phyloP scores from a whole-genome alignment of 768 basidiomycete species.

The Omphalotus guepiniiformis region DNA sequence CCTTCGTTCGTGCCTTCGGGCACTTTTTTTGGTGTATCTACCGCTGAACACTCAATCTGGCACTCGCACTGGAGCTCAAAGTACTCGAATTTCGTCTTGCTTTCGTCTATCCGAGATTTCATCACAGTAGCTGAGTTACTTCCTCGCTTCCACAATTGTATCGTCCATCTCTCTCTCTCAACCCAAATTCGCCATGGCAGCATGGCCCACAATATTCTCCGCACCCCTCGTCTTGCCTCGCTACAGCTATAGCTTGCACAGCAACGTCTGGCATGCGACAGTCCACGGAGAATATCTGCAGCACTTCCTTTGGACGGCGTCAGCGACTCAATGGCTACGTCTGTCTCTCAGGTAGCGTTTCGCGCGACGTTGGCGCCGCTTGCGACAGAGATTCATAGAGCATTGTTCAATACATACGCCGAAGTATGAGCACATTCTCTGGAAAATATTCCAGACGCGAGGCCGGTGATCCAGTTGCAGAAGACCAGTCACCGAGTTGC shows the following conservation, averaged over 20 bases:
- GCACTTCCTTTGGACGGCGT: slow-evolving; percentile 23
- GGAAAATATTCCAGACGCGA: too few species aligned
- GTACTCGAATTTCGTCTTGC: too few species aligned
- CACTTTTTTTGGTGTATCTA: not conserved
- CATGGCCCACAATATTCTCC: slow-evolving; percentile 6
- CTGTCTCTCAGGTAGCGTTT: not conserved
- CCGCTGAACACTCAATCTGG: too few species aligned
- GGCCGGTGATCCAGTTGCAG: too few species aligned
- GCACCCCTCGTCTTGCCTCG: not conserved
- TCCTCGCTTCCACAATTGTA: not conserved
- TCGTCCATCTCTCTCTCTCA: not conserved
- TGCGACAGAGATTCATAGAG: slow-evolving; percentile 19
- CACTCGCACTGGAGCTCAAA: not conserved
- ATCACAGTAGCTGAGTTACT: not conserved
- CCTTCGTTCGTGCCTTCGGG: not conserved
- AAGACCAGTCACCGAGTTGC: too few species aligned
- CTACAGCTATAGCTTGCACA: not conserved
- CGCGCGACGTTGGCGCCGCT: slow-evolving; percentile 15
- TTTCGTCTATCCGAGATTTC: too few species aligned
- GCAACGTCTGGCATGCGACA: slow-evolving; percentile 14
- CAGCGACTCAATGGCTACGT: not conserved
- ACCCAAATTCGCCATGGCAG: slow-evolving; percentile 4
- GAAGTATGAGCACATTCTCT: too few species aligned
- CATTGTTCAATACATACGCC: slow-evolving; percentile 12
- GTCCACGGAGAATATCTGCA: slow-evolving; percentile 21